Evolutionary conservation across 2,329 filamentous ascomycete species (phyloP).

Genomic region (Curvularia verruculosa): DNA sequence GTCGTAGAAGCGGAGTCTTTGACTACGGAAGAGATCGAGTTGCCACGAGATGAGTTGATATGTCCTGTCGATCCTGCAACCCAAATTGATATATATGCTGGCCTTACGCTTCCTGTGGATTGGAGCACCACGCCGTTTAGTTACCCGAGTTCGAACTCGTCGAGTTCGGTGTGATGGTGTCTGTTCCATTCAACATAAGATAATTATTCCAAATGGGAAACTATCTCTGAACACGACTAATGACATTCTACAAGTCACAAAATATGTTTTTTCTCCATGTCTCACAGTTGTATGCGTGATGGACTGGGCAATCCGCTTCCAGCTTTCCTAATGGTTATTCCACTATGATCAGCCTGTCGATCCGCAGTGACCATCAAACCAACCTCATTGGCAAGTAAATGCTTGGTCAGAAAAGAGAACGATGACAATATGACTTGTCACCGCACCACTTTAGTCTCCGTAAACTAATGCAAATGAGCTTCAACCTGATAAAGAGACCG

Average conservation of each 20-base stretch:
- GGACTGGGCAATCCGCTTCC: too few relatives aligned
- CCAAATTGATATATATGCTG: slow-evolving; percentile 44
- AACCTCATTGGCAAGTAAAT: not conserved
- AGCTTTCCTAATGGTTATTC: not conserved
- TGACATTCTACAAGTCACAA: not conserved
- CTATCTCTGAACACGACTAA: too few relatives aligned
- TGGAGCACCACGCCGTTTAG: slow-evolving; percentile 25
- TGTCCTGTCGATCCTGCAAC: slow-evolving; percentile 38
- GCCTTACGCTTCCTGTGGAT: slow-evolving; percentile 31
- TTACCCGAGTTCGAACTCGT: slow-evolving; percentile 20
- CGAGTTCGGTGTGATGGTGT: slow-evolving; percentile 11
- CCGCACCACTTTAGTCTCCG: slow-evolving; percentile 11
- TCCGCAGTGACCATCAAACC: not conserved
- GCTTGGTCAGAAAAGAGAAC: slow-evolving; percentile 8
- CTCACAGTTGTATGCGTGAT: too few relatives aligned
- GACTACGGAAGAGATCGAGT: slow-evolving; percentile 32
- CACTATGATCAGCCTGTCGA: slow-evolving; percentile 2
- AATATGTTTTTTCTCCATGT: not conserved
- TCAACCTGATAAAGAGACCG: not conserved
- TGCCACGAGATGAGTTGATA: slow-evolving; percentile 38
- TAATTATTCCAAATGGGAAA: not conserved
- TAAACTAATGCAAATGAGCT: slow-evolving; percentile 1
- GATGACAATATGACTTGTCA: not conserved
- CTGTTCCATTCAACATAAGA: not conserved
- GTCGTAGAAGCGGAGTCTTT: slow-evolving; percentile 17